Evolutionary conservation across 345 rosid species (phyloP).

Genomic region (Cardamine occulta): DNA sequence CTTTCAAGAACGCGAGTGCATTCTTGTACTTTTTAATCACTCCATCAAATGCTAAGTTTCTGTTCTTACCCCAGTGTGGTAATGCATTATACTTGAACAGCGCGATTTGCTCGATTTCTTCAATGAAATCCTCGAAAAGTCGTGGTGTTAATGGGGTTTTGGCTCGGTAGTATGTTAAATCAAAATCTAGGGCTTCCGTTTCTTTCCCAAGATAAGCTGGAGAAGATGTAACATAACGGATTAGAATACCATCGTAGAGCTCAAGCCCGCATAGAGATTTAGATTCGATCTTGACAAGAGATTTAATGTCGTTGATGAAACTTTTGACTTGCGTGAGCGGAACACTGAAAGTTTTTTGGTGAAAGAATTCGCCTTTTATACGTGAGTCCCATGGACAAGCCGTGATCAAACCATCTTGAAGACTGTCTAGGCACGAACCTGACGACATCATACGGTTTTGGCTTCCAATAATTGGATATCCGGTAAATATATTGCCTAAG

Average conservation of each 20-base stretch:
- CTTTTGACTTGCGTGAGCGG: conserved; percentile 48
- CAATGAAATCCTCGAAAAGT: conserved; percentile 63
- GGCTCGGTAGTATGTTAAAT: conserved; percentile 71
- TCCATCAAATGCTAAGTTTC: conserved; percentile 62
- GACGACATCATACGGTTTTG: conserved; percentile 78
- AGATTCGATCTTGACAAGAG: conserved; percentile 53
- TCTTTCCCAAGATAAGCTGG: conserved; percentile 74
- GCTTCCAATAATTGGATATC: conserved; percentile 79
- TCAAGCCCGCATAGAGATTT: conserved; percentile 61
- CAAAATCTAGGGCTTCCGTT: conserved; percentile 75
- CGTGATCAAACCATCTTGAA: conserved; percentile 54
- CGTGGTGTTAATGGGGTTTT: conserved; percentile 66
- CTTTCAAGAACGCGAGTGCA: conserved; percentile 49
- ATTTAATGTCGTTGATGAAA: conserved; percentile 70
- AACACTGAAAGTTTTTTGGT: conserved; percentile 67
- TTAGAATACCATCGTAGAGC: conserved; percentile 67
- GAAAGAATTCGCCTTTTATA: conserved; percentile 64
- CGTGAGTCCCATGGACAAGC: conserved; percentile 84
- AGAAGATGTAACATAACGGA: conserved; percentile 79
- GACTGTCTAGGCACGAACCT: conserved; percentile 78
- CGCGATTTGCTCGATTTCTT: conserved; percentile 86
- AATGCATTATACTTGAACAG: conserved; percentile 68
- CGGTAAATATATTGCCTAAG: conserved; percentile 51
- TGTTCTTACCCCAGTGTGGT: conserved; percentile 91
- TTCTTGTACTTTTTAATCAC: conserved; percentile 58